Evolutionary conservation across 441 rosid genomes (phyloP).

Genomic region (Gossypium schwendimanii): DNA sequence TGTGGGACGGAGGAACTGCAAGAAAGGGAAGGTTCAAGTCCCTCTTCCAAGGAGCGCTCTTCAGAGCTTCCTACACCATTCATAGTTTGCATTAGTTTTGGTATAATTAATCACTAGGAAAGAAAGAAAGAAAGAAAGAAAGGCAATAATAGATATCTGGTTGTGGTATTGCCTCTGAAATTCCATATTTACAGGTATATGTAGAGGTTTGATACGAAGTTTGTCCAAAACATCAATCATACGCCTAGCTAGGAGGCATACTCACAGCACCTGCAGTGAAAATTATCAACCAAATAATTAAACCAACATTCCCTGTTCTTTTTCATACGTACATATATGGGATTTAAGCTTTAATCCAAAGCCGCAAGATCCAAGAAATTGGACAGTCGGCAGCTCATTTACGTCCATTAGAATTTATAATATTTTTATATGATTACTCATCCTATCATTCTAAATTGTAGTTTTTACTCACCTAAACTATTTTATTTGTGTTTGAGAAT

Average conservation of each 20-base stretch:
- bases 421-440: too few relatives aligned
- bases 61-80: constrained; percentile 3
- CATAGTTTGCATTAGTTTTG: constrained; percentile 16
- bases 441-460: too few relatives aligned
- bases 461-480: too few relatives aligned
- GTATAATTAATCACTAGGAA: background rate
- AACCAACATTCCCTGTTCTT: background rate
- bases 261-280: background rate
- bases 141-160: background rate
- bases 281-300: background rate
- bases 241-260: background rate
- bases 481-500: too few relatives aligned
- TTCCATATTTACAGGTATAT: background rate
- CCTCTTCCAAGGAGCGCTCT: background rate
- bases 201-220: background rate
- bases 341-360: background rate
- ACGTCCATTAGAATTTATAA: background rate
- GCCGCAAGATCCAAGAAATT: background rate
- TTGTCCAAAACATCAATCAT: constrained; percentile 6
- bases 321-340: background rate
- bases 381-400: background rate
- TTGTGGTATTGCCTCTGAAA: background rate
- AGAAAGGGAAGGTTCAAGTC: constrained; percentile 19
- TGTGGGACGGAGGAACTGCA: constrained; percentile 11
- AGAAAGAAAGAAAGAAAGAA: background rate